Conservation (phyloP, 495 filamentous ascomycete species). For the Neurospora intermedia region DNA sequence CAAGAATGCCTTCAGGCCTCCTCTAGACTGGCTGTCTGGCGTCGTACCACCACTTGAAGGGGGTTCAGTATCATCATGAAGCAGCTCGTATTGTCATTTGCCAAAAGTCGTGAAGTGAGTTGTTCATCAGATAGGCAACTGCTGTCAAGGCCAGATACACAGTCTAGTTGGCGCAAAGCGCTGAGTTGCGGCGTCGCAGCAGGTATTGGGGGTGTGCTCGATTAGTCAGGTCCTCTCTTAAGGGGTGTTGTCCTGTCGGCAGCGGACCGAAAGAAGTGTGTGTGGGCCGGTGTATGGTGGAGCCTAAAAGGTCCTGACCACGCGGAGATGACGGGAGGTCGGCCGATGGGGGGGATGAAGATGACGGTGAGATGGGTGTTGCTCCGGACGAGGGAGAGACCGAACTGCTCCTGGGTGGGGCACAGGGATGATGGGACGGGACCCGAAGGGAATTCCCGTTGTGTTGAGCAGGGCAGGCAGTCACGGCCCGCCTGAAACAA, state of each 20-base stretch:
- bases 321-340: background rate
- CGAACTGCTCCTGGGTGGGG: background rate
- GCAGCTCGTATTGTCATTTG: background rate
- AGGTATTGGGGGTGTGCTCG: background rate
- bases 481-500: background rate
- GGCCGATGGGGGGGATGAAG: background rate
- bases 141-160: background rate
- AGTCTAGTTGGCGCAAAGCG: background rate
- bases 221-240: background rate
- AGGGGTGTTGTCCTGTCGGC: background rate
- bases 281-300: background rate
- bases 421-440: background rate
- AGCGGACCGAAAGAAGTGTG: background rate
- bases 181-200: background rate
- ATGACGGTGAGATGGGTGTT: background rate
- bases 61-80: background rate
- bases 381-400: background rate
- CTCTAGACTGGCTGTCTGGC: background rate
- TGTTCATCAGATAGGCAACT: background rate
- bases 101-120: background rate
- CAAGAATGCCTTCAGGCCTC: background rate
- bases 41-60: background rate
- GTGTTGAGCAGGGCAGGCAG: background rate
- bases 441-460: background rate
- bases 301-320: background rate